Conservation (phyloP, 352 stramenopile species). For the Pythium brassicae region DNA sequence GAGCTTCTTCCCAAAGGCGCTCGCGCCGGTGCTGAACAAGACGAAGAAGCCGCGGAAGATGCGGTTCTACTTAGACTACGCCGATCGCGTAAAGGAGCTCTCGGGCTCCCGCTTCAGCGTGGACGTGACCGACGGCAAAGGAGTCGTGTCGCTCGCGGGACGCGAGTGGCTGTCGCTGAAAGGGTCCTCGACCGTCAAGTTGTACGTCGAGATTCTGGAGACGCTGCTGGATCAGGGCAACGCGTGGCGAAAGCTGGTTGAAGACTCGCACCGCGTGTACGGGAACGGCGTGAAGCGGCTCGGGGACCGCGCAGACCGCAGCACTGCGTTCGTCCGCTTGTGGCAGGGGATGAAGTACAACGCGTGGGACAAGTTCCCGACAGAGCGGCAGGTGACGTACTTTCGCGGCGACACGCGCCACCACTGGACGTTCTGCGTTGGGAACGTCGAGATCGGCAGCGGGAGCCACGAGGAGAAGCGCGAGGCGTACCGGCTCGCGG, state of each 20-base stretch:
- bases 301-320: constrained; percentile 17
- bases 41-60: constrained; percentile 72
- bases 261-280: constrained; percentile 30
- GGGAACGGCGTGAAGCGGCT: constrained; percentile 9
- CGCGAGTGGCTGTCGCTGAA: constrained; percentile 50
- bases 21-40: constrained; percentile 53
- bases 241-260: constrained; percentile 43
- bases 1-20: constrained; percentile 38
- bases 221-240: constrained; percentile 32
- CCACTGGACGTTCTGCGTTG: constrained; percentile 61
- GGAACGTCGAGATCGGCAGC: constrained; percentile 66
- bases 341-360: constrained; percentile 50
- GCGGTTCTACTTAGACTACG: constrained; percentile 67
- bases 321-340: constrained; percentile 40
- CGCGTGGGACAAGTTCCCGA: constrained; percentile 21
- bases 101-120: constrained; percentile 38
- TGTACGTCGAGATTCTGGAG: constrained; percentile 50
- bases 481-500: constrained; percentile 41
- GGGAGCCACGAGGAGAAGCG: constrained; percentile 52
- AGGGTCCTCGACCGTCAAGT: constrained; percentile 28
- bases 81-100: constrained; percentile 38
- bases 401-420: constrained; percentile 39
- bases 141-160: constrained; percentile 31
- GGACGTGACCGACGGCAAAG: constrained; percentile 31
- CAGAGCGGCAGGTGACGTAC: constrained; percentile 44